These are phyloP conservation scores for Trichoderma virens DNA, from an alignment of 495 filamentous ascomycete genomes.

Conservation along the genomic window DNA sequence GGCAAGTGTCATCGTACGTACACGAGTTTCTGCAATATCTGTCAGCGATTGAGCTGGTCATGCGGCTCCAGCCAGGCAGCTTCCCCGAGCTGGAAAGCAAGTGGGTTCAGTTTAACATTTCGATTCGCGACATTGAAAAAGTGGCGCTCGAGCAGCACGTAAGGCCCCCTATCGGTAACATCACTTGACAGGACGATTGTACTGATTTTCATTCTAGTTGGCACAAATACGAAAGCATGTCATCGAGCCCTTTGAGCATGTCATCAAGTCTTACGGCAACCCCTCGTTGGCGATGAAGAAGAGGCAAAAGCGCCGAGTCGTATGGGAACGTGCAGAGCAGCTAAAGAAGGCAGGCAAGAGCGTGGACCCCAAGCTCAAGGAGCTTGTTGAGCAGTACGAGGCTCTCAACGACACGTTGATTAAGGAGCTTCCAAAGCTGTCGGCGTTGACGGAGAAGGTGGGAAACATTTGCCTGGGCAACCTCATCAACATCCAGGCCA, in stretches of 20 bases:
- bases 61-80: slow-evolving; percentile 48
- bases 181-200: slow-evolving; percentile 10
- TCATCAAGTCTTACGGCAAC: slow-evolving; percentile 72
- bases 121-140: slow-evolving; percentile 71
- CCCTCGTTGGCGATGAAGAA: slow-evolving; percentile 85
- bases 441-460: slow-evolving; percentile 64
- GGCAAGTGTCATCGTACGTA: slow-evolving; percentile 59
- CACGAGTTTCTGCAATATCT: slow-evolving; percentile 64
- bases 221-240: slow-evolving; percentile 68
- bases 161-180: slow-evolving; percentile 28
- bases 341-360: slow-evolving; percentile 71
- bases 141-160: slow-evolving; percentile 80
- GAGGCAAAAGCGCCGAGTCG: slow-evolving; percentile 77
- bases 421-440: slow-evolving; percentile 84
- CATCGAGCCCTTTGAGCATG: slow-evolving; percentile 75
- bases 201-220: slow-evolving; percentile 42
- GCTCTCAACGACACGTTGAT: slow-evolving; percentile 89
- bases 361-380: slow-evolving; percentile 70
- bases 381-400: slow-evolving; percentile 77
- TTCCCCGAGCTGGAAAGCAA: slow-evolving; percentile 81
- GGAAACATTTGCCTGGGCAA: slow-evolving; percentile 71
- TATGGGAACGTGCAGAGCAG: slow-evolving; percentile 61
- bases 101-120: slow-evolving; percentile 78
- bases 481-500: slow-evolving; percentile 70
- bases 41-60: slow-evolving; percentile 59